Evolutionary conservation across 2,329 filamentous ascomycete genomes (phyloP), one percentile per base, ranked within the genome.

Genomic region (Fusarium dimerum): DNA sequence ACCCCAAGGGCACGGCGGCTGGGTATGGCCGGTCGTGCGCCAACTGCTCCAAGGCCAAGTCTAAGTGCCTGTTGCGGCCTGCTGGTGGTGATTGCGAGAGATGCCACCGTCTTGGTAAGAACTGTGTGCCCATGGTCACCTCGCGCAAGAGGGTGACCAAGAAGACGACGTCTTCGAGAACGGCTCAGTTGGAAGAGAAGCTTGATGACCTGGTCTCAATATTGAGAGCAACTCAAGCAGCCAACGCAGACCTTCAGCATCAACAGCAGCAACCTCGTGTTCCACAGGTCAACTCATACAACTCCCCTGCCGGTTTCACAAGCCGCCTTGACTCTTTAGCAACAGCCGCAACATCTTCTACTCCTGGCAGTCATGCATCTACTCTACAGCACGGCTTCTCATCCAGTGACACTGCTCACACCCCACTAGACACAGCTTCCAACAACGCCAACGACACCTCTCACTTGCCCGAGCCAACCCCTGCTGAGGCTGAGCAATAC

Each of bases 141-240:
- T 67, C 72, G 40, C 67, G 74, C 36, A 74, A 71, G 52, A 70
- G 74, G 10, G 64, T 69, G 51, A 46, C 66, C 52, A 69, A 71
- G 59, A 65, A 68, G 55, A 60, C 68, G 47, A 52, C 68, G 36
- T 59, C 68, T 10, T 72, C 70, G 29, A 70, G 74, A 17, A 73
- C 75, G 5, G 74, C 76, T 8, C 74, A 77, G 53, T 68, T 80
- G 7, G 78, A 80, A 64, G 76, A 78, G 59, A 80, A 78, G 66
- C 68, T 80, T 8, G 75, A 79, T 43, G 73, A 78, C 50, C 66
- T 81, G 3, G 75, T 79, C 16, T 73, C 73, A 3, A 72, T 80
- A n/a, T 61, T 80, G 10, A 69, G 69, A 48, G 68, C 65, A 32
- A 64, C 69, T 43, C 64, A 71, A 42, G 54, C 48, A 44, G 51